A percentile compares a stretch with the other conserved stretches of the same genome.
Conservation (phyloP, 306 rosid genomes). For the Lithocarpus polystachyus region DNA sequence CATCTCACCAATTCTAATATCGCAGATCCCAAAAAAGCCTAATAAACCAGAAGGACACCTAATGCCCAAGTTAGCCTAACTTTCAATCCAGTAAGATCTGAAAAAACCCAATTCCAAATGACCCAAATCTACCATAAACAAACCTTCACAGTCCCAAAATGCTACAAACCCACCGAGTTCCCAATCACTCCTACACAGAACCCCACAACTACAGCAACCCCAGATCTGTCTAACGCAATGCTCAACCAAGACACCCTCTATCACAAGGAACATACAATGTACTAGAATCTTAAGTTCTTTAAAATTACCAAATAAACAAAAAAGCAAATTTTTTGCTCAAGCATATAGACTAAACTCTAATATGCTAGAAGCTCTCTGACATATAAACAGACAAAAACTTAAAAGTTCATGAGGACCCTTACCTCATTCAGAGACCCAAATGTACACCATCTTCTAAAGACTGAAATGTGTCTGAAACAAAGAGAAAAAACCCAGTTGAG, state of each 20-base stretch:
- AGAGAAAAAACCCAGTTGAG: constrained; percentile 19
- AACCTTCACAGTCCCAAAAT: neutral
- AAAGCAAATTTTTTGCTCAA: constrained; percentile 16
- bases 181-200: neutral
- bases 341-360: constrained; percentile 2
- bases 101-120: constrained; percentile 13
- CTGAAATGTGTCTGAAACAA: constrained; percentile 23
- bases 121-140: neutral
- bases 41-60: constrained; percentile 4
- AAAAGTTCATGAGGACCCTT: constrained; percentile 7
- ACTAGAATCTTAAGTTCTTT: neutral
- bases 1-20: constrained; percentile 39
- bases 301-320: neutral
- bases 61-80: constrained; percentile 3
- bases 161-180: constrained; percentile 30
- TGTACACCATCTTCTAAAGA: neutral
- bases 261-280: neutral
- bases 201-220: constrained; percentile 8
- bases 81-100: constrained; percentile 15
- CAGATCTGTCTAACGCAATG: constrained; percentile 30
- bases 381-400: constrained; percentile 15
- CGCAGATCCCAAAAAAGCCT: constrained; percentile 9
- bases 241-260: neutral
- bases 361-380: neutral
- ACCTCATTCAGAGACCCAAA: constrained; percentile 25